A percentile compares a stretch with the other conserved stretches of the same genome.
Evolutionary conservation across 1,284 basidiomycete species (phyloP).

Genomic region (Dichomitus squalens): DNA sequence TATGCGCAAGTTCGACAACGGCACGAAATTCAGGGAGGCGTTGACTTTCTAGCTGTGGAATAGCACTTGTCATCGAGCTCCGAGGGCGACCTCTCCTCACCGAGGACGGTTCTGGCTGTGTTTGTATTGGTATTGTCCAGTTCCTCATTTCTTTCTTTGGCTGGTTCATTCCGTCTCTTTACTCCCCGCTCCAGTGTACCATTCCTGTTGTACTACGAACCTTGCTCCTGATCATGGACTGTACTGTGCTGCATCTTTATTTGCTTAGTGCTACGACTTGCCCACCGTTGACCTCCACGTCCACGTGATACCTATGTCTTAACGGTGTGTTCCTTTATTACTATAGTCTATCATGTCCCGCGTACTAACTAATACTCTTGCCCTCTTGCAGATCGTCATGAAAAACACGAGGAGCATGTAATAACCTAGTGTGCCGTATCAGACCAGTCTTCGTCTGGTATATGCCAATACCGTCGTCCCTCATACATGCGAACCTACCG

Average conservation of each 20-base stretch:
- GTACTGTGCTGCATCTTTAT: neutral
- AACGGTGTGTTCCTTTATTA: too few relatives aligned
- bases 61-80: neutral
- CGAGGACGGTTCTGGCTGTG: neutral
- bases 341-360: too few relatives aligned
- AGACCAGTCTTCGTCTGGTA: too few relatives aligned
- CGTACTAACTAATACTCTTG: too few relatives aligned
- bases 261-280: neutral
- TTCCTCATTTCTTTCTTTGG: neutral
- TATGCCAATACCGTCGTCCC: too few relatives aligned
- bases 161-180: neutral
- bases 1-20: slow-evolving; percentile 34
- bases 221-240: too few relatives aligned
- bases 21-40: slow-evolving; percentile 35
- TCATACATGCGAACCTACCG: too few relatives aligned
- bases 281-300: neutral
- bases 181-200: neutral
- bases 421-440: too few relatives aligned
- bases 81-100: neutral
- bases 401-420: too few relatives aligned
- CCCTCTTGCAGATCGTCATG: too few relatives aligned
- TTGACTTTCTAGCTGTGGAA: neutral
- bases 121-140: neutral
- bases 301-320: too few relatives aligned
- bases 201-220: neutral